These are phyloP conservation scores for Penicillium odoratum DNA, from an alignment of 495 filamentous ascomycete species.

Conservation along the genomic window DNA sequence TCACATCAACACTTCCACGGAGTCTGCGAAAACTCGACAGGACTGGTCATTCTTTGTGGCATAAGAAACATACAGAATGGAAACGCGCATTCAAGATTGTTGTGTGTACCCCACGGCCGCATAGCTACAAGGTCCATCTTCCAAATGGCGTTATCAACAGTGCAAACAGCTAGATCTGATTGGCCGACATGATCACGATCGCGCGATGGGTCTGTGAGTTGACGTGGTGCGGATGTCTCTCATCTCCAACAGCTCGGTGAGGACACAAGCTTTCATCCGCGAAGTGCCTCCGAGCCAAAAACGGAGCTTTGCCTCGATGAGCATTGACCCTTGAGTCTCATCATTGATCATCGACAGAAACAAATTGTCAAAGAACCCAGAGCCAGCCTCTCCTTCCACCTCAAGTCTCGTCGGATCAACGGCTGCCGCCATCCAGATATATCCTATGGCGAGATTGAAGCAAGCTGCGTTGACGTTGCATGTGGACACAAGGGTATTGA, in stretches of 20 bases:
- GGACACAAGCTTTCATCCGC: not conserved
- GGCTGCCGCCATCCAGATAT: conserved; percentile 8
- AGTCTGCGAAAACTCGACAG: not conserved
- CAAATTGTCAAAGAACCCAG: not conserved
- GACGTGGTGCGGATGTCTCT: not conserved
- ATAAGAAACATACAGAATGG: not conserved
- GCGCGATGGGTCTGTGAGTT: not conserved
- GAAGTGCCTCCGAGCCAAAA: not conserved
- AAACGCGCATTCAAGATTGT: not conserved
- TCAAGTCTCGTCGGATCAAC: conserved; percentile 5
- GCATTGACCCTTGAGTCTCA: not conserved
- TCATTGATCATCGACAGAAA: not conserved
- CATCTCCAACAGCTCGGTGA: not conserved
- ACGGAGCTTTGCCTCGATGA: not conserved
- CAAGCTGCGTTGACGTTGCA: conserved; percentile 9
- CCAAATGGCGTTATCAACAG: not conserved
- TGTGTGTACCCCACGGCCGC: not conserved
- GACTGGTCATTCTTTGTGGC: not conserved
- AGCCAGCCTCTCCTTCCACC: not conserved
- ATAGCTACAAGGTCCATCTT: not conserved
- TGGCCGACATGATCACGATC: not conserved
- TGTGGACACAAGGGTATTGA: conserved; percentile 11
- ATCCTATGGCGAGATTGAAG: conserved; percentile 9
- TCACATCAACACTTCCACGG: not conserved
- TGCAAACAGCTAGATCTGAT: not conserved